Conservation (phyloP, 495 filamentous ascomycete species). For the Ramalina intermedia region DNA sequence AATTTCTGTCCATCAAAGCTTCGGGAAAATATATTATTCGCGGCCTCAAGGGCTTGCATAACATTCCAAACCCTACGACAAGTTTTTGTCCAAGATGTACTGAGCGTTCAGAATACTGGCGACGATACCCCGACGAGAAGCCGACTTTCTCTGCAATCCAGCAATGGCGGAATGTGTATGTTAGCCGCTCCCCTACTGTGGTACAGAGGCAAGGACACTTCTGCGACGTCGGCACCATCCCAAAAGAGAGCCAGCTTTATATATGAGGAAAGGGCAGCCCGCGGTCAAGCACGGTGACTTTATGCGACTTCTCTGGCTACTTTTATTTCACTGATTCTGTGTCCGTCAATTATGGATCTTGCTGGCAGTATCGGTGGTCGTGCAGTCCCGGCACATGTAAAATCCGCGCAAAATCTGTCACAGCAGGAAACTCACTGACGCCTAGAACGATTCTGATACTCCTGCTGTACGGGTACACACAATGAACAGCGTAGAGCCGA, state of each 20-base stretch:
- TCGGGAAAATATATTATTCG: neutral
- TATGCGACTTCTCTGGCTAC: too few relatives aligned
- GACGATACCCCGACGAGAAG: neutral
- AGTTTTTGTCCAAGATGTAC: neutral
- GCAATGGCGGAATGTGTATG: neutral
- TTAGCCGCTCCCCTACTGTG: neutral
- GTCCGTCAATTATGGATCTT: too few relatives aligned
- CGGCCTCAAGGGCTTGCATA: neutral
- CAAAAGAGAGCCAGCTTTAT: neutral
- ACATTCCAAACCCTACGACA: neutral
- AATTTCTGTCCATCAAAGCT: neutral
- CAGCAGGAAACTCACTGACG: too few relatives aligned
- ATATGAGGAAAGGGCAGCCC: too few relatives aligned
- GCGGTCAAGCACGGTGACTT: too few relatives aligned
- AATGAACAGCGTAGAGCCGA: too few relatives aligned
- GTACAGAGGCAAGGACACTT: neutral
- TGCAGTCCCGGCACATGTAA: too few relatives aligned
- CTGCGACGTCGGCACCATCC: neutral
- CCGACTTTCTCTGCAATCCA: neutral
- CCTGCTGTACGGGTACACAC: too few relatives aligned
- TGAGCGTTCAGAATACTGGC: neutral
- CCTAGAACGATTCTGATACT: too few relatives aligned
- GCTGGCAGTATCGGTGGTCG: too few relatives aligned
- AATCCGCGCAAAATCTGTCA: too few relatives aligned
- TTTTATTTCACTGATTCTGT: too few relatives aligned